Percentiles rank a stretch among this genome's conserved stretches.
Conservation (phyloP, 495 filamentous ascomycete genomes). For the Zalerion maritima region DNA sequence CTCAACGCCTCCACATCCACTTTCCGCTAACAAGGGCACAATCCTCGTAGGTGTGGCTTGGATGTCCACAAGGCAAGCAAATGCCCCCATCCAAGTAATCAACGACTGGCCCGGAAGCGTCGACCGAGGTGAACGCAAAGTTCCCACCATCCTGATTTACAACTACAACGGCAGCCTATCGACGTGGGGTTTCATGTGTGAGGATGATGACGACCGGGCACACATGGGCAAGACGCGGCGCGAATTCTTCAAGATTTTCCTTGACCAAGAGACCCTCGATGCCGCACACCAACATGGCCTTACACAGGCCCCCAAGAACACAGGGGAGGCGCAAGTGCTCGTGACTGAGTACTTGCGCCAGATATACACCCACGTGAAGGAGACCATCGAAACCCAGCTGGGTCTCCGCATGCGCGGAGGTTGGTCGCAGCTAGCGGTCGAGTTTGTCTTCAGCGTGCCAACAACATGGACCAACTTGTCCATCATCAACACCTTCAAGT, state of each 20-base stretch:
- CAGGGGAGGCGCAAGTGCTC: constrained; percentile 36
- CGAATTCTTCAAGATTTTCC: constrained; percentile 49
- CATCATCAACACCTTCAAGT: constrained; percentile 41
- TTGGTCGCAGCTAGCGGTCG: constrained; percentile 36
- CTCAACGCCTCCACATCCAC: constrained; percentile 8
- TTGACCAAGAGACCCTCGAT: constrained; percentile 26
- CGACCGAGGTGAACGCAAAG: constrained; percentile 39
- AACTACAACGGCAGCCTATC: constrained; percentile 21
- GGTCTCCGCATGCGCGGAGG: constrained; percentile 20
- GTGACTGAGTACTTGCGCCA: constrained; percentile 39
- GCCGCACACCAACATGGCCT: constrained; percentile 23
- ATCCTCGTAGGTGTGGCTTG: constrained; percentile 35
- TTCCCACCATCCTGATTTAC: constrained; percentile 42
- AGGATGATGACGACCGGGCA: constrained; percentile 25
- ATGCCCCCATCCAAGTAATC: constrained; percentile 37
- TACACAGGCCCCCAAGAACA: constrained; percentile 13
- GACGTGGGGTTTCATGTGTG: constrained; percentile 45
- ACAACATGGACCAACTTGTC: constrained; percentile 49
- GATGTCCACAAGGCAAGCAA: constrained; percentile 25
- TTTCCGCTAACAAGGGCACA: constrained; percentile 4
- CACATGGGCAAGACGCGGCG: constrained; percentile 18
- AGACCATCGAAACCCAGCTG: constrained; percentile 26
- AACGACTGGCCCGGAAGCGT: constrained; percentile 46
- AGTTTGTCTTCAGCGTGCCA: constrained; percentile 54
- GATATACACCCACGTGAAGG: constrained; percentile 39